A percentile compares a stretch with the other conserved stretches of the same genome.
phyloP scores from a whole-genome alignment of 352 stramenopile species.

The Phytophthora chlamydospora region DNA sequence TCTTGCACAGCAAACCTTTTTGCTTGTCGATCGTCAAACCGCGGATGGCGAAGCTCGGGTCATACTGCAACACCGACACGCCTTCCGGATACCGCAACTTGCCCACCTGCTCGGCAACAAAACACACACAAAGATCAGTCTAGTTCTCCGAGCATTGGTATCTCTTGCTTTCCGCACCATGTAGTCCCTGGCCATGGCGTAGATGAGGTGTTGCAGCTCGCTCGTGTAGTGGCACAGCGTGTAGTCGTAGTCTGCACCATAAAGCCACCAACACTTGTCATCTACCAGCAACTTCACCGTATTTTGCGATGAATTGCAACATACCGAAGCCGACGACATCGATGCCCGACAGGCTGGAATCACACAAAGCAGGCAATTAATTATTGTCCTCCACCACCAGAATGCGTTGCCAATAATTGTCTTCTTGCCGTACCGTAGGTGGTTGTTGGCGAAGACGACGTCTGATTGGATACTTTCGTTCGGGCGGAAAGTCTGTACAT shows the following conservation, averaged over 20 bases:
- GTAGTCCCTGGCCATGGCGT: conserved; percentile 89
- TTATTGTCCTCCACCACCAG: neutral
- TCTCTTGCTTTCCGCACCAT: conserved; percentile 51
- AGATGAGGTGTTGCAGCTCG: conserved; percentile 93
- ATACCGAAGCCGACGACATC: conserved; percentile 78
- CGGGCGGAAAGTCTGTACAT: conserved; percentile 51
- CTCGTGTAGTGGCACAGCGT: conserved; percentile 94
- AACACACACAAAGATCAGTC: no score
- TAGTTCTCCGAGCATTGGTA: neutral
- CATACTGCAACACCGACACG: conserved; percentile 79
- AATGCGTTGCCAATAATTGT: conserved; percentile 2
- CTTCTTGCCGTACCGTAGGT: conserved; percentile 44
- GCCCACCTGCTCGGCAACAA: conserved; percentile 42
- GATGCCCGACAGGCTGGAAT: conserved; percentile 56
- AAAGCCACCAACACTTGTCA: conserved; percentile 1
- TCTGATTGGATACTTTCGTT: conserved; percentile 48
- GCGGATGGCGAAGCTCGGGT: conserved; percentile 92
- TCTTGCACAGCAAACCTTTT: conserved; percentile 93
- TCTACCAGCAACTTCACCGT: neutral
- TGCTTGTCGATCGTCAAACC: conserved; percentile 94
- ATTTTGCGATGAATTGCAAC: conserved; percentile 5
- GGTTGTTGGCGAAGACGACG: conserved; percentile 81
- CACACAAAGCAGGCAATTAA: conserved; percentile 1
- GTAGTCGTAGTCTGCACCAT: conserved; percentile 92
- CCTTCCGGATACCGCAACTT: conserved; percentile 88